phyloP scores from a whole-genome alignment of 352 stramenopile species.

The Pythium scleroteichum region DNA sequence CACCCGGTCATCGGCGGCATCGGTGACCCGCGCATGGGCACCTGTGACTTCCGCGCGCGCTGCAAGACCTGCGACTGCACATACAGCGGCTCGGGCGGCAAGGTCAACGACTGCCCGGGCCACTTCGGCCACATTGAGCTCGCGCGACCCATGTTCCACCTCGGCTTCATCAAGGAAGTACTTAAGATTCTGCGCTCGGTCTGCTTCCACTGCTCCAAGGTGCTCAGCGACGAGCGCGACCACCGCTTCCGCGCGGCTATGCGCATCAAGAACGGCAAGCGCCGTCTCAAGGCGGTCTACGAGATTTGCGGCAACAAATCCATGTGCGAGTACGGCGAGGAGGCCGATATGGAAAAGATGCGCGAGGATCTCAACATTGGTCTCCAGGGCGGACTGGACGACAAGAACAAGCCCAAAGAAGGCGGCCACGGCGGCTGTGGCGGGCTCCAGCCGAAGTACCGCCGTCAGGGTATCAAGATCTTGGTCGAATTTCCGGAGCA shows the following conservation, averaged over 20 bases:
- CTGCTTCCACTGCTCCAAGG: conserved; percentile 97
- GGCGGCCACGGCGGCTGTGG: conserved; percentile 80
- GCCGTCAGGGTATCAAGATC: conserved; percentile 94
- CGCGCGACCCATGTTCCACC: conserved; percentile 96
- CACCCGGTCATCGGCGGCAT: conserved; percentile 98
- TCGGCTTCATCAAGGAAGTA: conserved; percentile 97
- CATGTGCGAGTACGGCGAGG: conserved; percentile 86
- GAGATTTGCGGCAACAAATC: conserved; percentile 92
- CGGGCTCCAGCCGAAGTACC: conserved; percentile 94
- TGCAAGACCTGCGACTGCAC: conserved; percentile 94
- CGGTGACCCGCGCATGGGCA: conserved; percentile 98
- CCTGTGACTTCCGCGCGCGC: conserved; percentile 84
- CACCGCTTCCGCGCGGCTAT: conserved; percentile 80
- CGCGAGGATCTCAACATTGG: conserved; percentile 85
- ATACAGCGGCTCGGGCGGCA: conserved; percentile 90
- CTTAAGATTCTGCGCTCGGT: conserved; percentile 94
- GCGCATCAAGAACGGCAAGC: conserved; percentile 89
- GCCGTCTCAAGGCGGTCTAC: conserved; percentile 94
- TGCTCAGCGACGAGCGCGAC: conserved; percentile 92
- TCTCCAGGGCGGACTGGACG: conserved; percentile 78
- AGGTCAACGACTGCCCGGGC: conserved; percentile 97
- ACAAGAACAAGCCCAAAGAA: conserved; percentile 84
- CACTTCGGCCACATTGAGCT: conserved; percentile 99
- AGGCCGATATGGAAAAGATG: conserved; percentile 89
- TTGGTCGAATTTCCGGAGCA: conserved; percentile 95